phyloP scores from a whole-genome alignment of 768 basidiomycete genomes.

The Collybiopsis luxurians region DNA sequence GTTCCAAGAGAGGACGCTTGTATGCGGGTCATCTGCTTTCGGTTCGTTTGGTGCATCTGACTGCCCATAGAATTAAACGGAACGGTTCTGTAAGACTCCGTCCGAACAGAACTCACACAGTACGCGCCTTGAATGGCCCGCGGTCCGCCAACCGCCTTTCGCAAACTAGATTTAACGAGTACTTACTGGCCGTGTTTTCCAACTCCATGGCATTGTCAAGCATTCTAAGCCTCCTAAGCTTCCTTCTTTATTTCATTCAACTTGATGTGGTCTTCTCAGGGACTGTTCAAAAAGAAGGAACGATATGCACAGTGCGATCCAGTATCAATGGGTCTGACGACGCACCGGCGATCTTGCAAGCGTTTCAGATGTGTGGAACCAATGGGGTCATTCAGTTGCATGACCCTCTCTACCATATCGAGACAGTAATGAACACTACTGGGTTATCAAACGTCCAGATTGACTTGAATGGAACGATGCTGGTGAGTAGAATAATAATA shows the following conservation, averaged over 20 bases:
- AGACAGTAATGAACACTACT: slow-evolving; percentile 29
- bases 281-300: neutral
- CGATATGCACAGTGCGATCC: slow-evolving; percentile 17
- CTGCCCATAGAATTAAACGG: too few species aligned
- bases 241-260: neutral
- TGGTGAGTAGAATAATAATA: slow-evolving; percentile 20
- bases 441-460: slow-evolving; percentile 28
- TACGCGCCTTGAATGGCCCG: too few species aligned
- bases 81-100: too few species aligned
- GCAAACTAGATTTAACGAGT: too few species aligned
- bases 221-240: neutral
- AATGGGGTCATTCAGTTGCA: slow-evolving; percentile 24
- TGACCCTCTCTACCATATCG: slow-evolving; percentile 31
- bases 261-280: neutral
- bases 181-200: too few species aligned
- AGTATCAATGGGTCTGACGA: slow-evolving; percentile 19
- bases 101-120: too few species aligned
- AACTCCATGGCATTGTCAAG: too few species aligned
- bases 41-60: too few species aligned
- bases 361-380: slow-evolving; percentile 14
- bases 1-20: too few species aligned
- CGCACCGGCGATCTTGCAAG: slow-evolving; percentile 21
- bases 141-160: too few species aligned
- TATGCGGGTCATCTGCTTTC: too few species aligned
- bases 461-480: slow-evolving; percentile 31